Base-by-base conservation (phyloP, 371 early-diverging fungal genomes). In the Haplosporangium sp. region DNA sequence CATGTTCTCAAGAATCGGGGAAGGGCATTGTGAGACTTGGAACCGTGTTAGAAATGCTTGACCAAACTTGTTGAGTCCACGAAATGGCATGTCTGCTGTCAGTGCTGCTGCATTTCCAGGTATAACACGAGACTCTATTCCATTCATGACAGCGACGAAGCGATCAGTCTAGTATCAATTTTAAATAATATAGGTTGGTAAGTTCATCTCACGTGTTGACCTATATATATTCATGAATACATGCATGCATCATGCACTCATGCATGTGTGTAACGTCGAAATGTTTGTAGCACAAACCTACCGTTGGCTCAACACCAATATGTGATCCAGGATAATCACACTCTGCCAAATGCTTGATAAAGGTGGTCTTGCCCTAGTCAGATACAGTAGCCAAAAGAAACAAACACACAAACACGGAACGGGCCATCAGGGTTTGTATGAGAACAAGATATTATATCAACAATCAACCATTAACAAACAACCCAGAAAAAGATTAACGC, bases 91-190 rank as follows among this genome's bases (percentile, higher is more conserved):
- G 19, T 94, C 95, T 52, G 91, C 86, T 17, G 91, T 86, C 10
- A 96, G 94, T 3, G 93, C 94, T 20, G 96, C 96, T 0, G 96
- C 96, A 67, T 96, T 93, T 27, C 96, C 96, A 0, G 96, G 96
- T 50, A 96, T 94, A 20, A 94, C 84, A 4, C 91, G 76, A 17
- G 91, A 89, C 60, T 94, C 92, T 0, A 83, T 67, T 1, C 94
- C 94, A 59, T 88, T 74, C 94, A 95, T 95, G 53, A 96, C 91
- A 2, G 96, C 93, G 0, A 95, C 91, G 67, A 96, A 96, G 4
- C 93, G 74, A 79, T 96, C 96, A 42, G 27, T 27, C 27, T 27
- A 27, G 27, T 27, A 27, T 27, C 27, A 27, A 27, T 27, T 27
- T 27, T 27, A 27, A 27, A 27, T 27, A 27, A 27, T 27, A 27